Evolutionary conservation across 2,329 filamentous ascomycete genomes (phyloP).

Genomic region (Graphilbum fragrans): DNA sequence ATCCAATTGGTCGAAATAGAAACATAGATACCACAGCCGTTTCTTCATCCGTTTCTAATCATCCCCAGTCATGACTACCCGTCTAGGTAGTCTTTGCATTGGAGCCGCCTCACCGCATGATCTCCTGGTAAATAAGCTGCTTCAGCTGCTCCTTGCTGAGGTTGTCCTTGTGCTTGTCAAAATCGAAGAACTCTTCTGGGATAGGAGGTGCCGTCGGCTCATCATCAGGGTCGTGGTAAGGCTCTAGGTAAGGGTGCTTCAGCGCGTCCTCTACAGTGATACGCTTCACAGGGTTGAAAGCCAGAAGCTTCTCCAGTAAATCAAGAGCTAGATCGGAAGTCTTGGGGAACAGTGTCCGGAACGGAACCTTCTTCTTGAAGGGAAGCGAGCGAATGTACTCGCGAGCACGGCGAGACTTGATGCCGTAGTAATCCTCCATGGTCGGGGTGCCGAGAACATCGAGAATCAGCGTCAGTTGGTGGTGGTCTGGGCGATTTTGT

Average conservation of each 20-base stretch:
- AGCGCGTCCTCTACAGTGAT: constrained; percentile 96
- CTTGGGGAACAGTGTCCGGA: constrained; percentile 95
- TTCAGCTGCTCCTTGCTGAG: constrained; percentile 97
- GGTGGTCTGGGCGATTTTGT: constrained; percentile 55
- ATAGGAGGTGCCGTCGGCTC: constrained; percentile 95
- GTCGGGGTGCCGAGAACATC: constrained; percentile 96
- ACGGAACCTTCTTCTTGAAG: constrained; percentile 99
- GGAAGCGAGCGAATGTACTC: constrained; percentile 97
- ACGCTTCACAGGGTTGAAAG: constrained; percentile 97
- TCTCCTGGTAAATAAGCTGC: constrained; percentile 94
- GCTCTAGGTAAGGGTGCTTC: constrained; percentile 95
- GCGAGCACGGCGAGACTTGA: constrained; percentile 92
- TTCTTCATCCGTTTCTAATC: background rate
- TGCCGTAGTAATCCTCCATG: constrained; percentile 99
- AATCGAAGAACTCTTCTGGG: constrained; percentile 98
- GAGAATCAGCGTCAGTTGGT: constrained; percentile 92
- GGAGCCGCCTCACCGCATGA: constrained; percentile 49
- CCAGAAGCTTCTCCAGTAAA: constrained; percentile 85
- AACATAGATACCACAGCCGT: background rate
- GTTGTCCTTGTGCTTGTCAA: constrained; percentile 99
- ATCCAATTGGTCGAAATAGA: background rate
- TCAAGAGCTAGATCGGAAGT: constrained; percentile 96
- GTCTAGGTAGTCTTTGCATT: background rate
- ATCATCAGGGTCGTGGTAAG: constrained; percentile 97
- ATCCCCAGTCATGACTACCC: background rate